A percentile compares a stretch with the other conserved stretches of the same genome.
These are phyloP conservation scores for Leccinum rimulosum DNA, from an alignment of 768 basidiomycete genomes.

Conservation along the genomic window DNA sequence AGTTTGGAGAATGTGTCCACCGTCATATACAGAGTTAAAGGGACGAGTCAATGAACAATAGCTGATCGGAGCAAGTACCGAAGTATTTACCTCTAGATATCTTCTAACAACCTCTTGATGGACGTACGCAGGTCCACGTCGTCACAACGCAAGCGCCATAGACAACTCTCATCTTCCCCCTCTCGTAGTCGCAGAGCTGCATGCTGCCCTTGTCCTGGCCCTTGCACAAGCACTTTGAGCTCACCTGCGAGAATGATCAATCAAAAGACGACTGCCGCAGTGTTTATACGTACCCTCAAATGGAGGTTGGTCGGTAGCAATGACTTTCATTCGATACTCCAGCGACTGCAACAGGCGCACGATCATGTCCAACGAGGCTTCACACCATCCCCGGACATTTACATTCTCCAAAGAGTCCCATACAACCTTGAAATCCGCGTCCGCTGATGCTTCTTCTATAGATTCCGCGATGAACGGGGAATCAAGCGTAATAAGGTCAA, in stretches of 20 bases:
- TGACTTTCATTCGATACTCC: conserved; percentile 45
- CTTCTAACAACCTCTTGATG: conserved; percentile 44
- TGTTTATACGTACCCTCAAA: conserved; percentile 50
- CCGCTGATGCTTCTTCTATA: conserved; percentile 13
- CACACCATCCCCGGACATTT: conserved; percentile 68
- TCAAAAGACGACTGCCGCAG: background rate
- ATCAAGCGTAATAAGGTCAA: conserved; percentile 73
- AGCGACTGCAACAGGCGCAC: conserved; percentile 53
- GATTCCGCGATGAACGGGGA: conserved; percentile 62
- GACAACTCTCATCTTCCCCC: conserved; percentile 65
- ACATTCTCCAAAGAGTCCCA: conserved; percentile 55
- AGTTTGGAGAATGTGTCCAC: too few relatives aligned
- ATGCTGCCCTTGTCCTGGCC: conserved; percentile 15
- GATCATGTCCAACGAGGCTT: conserved; percentile 50
- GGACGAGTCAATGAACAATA: too few relatives aligned
- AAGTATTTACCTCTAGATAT: conserved; percentile 4
- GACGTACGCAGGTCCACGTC: conserved; percentile 41
- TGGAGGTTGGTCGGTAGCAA: conserved; percentile 52
- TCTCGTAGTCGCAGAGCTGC: conserved; percentile 57
- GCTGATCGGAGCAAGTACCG: background rate
- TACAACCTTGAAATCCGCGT: conserved; percentile 47
- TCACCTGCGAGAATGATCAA: conserved; percentile 46
- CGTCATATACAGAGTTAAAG: accelerated
- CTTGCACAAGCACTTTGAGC: conserved; percentile 53
- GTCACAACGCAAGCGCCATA: conserved; percentile 66